phyloP scores from a whole-genome alignment of 108 stramenopile species.

The Cyclotella distinguenda region DNA sequence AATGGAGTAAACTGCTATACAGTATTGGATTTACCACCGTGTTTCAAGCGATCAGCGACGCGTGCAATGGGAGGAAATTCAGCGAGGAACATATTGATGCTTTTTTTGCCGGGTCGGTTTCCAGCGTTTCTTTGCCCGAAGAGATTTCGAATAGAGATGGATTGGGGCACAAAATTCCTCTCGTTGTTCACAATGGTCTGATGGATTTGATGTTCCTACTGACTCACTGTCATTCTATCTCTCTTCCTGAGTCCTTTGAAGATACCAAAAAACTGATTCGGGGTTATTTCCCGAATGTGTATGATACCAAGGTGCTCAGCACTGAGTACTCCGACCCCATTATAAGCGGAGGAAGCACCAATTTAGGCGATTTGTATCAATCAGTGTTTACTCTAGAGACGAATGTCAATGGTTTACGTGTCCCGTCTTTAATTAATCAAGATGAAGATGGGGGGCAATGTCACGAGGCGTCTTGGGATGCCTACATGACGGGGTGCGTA shows the following conservation, averaged over 20 bases:
- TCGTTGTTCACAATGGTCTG: conserved; percentile 85
- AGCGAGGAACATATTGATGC: conserved; percentile 8
- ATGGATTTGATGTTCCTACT: conserved; percentile 81
- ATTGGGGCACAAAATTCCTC: conserved; percentile 53
- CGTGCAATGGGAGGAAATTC: conserved; percentile 54
- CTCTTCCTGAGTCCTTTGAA: conserved; percentile 57
- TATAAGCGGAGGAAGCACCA: conserved; percentile 56
- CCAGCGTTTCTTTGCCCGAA: conserved; percentile 8
- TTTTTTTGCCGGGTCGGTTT: conserved; percentile 19
- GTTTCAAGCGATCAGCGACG: conserved; percentile 70
- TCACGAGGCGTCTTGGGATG: conserved; percentile 80
- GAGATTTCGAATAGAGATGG: background rate
- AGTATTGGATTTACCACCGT: conserved; percentile 73
- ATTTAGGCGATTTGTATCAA: conserved; percentile 46
- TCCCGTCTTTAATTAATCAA: conserved; percentile 16
- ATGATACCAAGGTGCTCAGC: conserved; percentile 78
- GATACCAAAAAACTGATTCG: conserved; percentile 64
- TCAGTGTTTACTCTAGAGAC: conserved; percentile 20
- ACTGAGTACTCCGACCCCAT: conserved; percentile 52
- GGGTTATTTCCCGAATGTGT: conserved; percentile 65
- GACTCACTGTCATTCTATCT: conserved; percentile 67
- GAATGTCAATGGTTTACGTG: conserved; percentile 2
- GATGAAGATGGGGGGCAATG: conserved; percentile 39
- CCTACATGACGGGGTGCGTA: conserved; percentile 72
- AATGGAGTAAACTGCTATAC: conserved; percentile 60